Percentiles rank a stretch among this genome's conserved stretches.
Conservation (phyloP, 768 basidiomycete genomes). For the Rhodotorula taiwanensis region DNA sequence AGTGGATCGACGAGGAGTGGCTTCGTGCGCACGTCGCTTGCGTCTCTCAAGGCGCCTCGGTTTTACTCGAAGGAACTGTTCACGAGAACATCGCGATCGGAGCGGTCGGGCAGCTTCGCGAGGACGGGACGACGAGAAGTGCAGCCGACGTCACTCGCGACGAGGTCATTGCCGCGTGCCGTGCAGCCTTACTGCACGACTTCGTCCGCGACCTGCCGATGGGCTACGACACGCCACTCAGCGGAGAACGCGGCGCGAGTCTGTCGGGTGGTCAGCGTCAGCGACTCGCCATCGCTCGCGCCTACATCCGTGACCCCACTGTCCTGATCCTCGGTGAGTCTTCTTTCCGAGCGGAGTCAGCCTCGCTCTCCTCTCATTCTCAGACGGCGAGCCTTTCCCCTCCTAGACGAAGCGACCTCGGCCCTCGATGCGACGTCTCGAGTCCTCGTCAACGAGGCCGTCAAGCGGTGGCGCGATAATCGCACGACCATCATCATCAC, state of each 20-base stretch:
- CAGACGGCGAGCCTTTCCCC: neutral
- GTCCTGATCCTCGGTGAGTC: conserved; percentile 81
- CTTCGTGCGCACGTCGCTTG: conserved; percentile 63
- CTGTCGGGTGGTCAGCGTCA: conserved; percentile 86
- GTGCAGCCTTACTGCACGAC: conserved; percentile 76
- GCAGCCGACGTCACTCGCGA: conserved; percentile 55
- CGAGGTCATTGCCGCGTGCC: conserved; percentile 74
- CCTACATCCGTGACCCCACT: conserved; percentile 72
- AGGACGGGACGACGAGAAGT: conserved; percentile 45
- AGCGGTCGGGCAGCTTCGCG: conserved; percentile 50
- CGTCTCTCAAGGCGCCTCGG: conserved; percentile 65
- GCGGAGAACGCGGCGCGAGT: conserved; percentile 60
- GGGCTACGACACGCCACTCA: conserved; percentile 74
- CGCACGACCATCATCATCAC: conserved; percentile 90
- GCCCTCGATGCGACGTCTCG: conserved; percentile 77
- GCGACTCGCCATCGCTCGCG: conserved; percentile 79
- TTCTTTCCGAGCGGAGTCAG: neutral
- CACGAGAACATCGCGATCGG: conserved; percentile 83
- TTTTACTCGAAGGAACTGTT: conserved; percentile 70
- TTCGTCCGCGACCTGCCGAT: conserved; percentile 76
- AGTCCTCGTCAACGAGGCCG: conserved; percentile 64
- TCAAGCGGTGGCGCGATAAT: conserved; percentile 63
- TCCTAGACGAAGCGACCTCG: conserved; percentile 51
- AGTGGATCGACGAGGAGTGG: conserved; percentile 65
- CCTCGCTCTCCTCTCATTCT: no score